Conservation (phyloP, 2,329 filamentous ascomycete genomes). For the Aschersonia sp. region DNA sequence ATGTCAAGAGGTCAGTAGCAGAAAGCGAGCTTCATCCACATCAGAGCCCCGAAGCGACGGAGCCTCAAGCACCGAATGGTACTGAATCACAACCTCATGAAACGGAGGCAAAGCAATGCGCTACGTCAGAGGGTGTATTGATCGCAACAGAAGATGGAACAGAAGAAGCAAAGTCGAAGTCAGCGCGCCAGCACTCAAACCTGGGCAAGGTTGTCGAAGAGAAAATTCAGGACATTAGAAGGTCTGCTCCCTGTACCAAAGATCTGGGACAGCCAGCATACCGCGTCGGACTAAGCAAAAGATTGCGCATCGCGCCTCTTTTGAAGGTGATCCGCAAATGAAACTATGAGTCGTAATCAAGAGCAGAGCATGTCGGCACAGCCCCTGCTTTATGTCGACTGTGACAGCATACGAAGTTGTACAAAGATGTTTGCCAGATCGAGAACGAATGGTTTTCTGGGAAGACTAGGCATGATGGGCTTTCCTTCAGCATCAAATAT, state of each 20-base stretch:
- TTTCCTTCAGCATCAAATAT: too few species aligned
- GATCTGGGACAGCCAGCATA: slow-evolving; percentile 23
- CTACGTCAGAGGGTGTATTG: neutral
- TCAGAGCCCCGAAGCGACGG: neutral
- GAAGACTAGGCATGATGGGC: too few species aligned
- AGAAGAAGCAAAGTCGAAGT: neutral
- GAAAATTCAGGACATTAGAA: neutral
- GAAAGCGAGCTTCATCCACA: neutral
- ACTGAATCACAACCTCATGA: too few species aligned
- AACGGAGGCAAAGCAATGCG: too few species aligned
- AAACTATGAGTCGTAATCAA: neutral
- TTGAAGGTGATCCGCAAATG: slow-evolving; percentile 33
- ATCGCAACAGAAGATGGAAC: neutral
- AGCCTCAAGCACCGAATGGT: neutral
- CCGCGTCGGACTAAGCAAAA: slow-evolving; percentile 37
- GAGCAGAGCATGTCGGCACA: too few species aligned
- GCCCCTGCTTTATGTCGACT: too few species aligned
- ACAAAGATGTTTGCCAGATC: too few species aligned
- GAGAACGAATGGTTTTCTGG: too few species aligned
- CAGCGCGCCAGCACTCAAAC: neutral
- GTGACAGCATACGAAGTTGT: too few species aligned
- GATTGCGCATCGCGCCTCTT: slow-evolving; percentile 33
- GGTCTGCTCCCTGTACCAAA: slow-evolving; percentile 2
- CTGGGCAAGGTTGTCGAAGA: neutral
- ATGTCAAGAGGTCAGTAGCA: neutral